Base-by-base conservation (phyloP, 371 early-diverging fungal genomes). In the Mucor irregularis region DNA sequence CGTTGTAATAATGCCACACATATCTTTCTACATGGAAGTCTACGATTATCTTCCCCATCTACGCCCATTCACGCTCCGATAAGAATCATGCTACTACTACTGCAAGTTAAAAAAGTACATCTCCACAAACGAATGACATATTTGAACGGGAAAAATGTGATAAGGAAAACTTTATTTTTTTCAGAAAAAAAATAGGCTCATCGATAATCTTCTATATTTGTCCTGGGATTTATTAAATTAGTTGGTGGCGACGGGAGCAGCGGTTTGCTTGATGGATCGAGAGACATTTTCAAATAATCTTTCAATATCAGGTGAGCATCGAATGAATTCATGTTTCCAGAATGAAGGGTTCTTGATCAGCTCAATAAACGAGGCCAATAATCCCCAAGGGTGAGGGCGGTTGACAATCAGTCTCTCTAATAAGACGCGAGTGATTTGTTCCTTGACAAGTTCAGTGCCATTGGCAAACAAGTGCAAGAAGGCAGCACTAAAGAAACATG, bases 331-430 rank as follows among this genome's bases (percentile, higher is more conserved):
- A 75, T 92, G 90, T 25, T 88, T 83, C 93, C 95, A 93, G 77
- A 94, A 93, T 29, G 81, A 81, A 65, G 92, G 91, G 66, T 95
- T 92, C 61, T 93, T 90, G 71, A 96, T 90, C 60, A 99, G 69
- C 66, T 95, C 96, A 55, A 96, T 97, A 63, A 99, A 92, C 0
- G 98, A 94, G 11, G 95, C 91, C 60, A 97, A 74, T 53, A 98
- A 77, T 13, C 98, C 97, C 93, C 97, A 98, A 39, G 99, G 99
- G 73, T 96, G 96, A 10, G 98, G 99, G 35, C 97, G 84, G 73
- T 95, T 94, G 9, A 94, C 98, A 61, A 99, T 92, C 49, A 97
- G 73, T 48, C 99, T 85, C 71, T 99, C 99, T 56, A 97, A 69
- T 17, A 99, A 76, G 1, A 97, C 97, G 28, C 97, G 62, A 25